A percentile compares a stretch with the other conserved stretches of the same genome.
phyloP scores from a whole-genome alignment of 2,329 filamentous ascomycete genomes.

The Xylariaceae sp. region DNA sequence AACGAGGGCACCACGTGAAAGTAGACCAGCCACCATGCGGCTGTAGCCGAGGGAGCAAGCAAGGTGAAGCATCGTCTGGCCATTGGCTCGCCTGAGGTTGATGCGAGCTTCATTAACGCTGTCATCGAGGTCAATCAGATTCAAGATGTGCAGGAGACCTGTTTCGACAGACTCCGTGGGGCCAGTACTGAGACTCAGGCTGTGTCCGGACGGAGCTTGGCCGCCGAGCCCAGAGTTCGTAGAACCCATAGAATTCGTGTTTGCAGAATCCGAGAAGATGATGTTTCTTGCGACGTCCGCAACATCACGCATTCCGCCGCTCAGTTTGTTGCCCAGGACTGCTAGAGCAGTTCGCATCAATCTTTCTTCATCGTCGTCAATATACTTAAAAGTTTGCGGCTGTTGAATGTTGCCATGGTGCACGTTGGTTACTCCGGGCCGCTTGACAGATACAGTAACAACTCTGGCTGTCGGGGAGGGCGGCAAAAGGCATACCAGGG shows the following conservation, averaged over 20 bases:
- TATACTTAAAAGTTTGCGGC: constrained; percentile 60
- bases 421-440: constrained; percentile 26
- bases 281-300: constrained; percentile 55
- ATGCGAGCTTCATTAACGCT: constrained; percentile 59
- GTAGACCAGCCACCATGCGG: constrained; percentile 66
- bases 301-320: constrained; percentile 51
- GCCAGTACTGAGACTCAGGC: constrained; percentile 24
- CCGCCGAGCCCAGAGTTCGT: constrained; percentile 36
- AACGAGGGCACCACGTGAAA: constrained; percentile 70
- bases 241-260: constrained; percentile 33
- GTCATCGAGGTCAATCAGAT: constrained; percentile 71
- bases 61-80: constrained; percentile 75
- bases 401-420: constrained; percentile 33
- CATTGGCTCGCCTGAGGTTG: constrained; percentile 57
- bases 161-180: constrained; percentile 49
- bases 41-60: constrained; percentile 68
- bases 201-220: constrained; percentile 27
- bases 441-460: constrained; percentile 64
- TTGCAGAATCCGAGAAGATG: too few species aligned
- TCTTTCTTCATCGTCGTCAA: constrained; percentile 62
- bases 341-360: constrained; percentile 61
- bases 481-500: constrained; percentile 72
- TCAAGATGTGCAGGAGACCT: constrained; percentile 65
- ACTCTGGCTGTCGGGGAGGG: constrained; percentile 59
- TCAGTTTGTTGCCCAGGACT: constrained; percentile 57